A percentile compares a stretch with the other conserved stretches of the same genome.
These are phyloP conservation scores for Irpex sp. DNA, from an alignment of 1,284 basidiomycete species.

Conservation along the genomic window DNA sequence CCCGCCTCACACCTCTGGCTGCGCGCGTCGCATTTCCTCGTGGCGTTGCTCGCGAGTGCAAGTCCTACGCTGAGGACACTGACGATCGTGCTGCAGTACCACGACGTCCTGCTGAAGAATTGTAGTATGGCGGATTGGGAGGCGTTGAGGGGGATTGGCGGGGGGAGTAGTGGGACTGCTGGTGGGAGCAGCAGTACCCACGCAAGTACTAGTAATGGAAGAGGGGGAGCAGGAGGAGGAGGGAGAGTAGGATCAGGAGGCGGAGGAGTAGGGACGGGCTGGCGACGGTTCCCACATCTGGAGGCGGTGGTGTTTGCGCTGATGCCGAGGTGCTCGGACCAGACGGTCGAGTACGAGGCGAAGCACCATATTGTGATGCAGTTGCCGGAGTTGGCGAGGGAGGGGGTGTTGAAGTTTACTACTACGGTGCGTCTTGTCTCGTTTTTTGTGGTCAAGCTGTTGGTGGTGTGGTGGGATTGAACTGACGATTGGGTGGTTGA, in stretches of 20 bases:
- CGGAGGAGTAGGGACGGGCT: not conserved
- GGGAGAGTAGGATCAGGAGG: too few species aligned
- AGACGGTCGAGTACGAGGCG: not conserved
- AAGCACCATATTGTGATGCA: not conserved
- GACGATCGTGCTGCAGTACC: slow-evolving; percentile 4
- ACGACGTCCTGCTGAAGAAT: slow-evolving; percentile 2
- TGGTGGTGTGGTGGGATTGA: too few species aligned
- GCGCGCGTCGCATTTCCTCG: slow-evolving; percentile 2
- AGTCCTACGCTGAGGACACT: not conserved
- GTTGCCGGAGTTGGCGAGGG: not conserved
- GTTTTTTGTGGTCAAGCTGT: not conserved
- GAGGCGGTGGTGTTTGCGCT: slow-evolving; percentile 2
- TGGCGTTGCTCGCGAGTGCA: not conserved
- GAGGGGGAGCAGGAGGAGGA: too few species aligned
- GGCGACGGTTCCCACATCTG: not conserved
- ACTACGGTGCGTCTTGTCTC: not conserved
- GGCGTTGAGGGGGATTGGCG: not conserved
- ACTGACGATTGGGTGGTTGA: not conserved
- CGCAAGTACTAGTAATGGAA: too few species aligned
- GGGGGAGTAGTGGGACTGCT: too few species aligned
- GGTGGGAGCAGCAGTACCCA: too few species aligned
- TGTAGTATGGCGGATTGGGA: slow-evolving; percentile 3
- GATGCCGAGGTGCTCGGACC: slow-evolving; percentile 4
- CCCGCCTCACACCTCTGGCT: not conserved
- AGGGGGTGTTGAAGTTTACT: not conserved